phyloP scores from a whole-genome alignment of 495 filamentous ascomycete species.

The Pyrenopolyporus hunteri region DNA sequence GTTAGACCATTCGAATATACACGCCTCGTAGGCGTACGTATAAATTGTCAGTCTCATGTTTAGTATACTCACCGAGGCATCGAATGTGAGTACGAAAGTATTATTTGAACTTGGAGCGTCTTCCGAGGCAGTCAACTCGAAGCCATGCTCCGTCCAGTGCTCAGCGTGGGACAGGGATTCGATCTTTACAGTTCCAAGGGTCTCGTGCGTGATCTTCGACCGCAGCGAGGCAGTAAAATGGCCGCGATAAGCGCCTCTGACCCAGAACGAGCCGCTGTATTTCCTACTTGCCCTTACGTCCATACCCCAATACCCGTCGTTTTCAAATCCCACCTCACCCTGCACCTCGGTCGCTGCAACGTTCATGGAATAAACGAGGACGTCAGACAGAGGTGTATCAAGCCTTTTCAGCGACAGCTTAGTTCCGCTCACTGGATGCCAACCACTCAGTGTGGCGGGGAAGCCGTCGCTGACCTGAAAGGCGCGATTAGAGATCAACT shows the following conservation, averaged over 20 bases:
- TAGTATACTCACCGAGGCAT: slow-evolving; percentile 46
- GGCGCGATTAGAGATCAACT: slow-evolving; percentile 75
- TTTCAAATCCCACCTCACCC: slow-evolving; percentile 60
- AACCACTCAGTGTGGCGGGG: slow-evolving; percentile 55
- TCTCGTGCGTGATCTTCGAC: slow-evolving; percentile 53
- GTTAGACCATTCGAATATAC: neutral
- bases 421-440: slow-evolving; percentile 60
- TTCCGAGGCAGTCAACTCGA: slow-evolving; percentile 47
- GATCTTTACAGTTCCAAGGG: slow-evolving; percentile 51
- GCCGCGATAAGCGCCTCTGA: slow-evolving; percentile 52
- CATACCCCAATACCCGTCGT: slow-evolving; percentile 68
- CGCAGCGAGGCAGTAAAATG: slow-evolving; percentile 53
- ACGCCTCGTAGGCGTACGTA: neutral
- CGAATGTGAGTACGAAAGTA: slow-evolving; percentile 66
- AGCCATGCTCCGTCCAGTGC: slow-evolving; percentile 59
- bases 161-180: slow-evolving; percentile 42
- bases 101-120: slow-evolving; percentile 66
- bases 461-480: slow-evolving; percentile 55
- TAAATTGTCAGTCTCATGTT: too few species aligned
- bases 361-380: slow-evolving; percentile 63
- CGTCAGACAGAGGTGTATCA: slow-evolving; percentile 55
- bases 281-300: slow-evolving; percentile 55
- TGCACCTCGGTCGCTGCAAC: slow-evolving; percentile 48
- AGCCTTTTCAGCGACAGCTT: slow-evolving; percentile 57
- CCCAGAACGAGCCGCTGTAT: slow-evolving; percentile 65